Percentiles rank a stretch among this genome's conserved stretches.
Evolutionary conservation across 345 rosid species (phyloP).

Genomic region (Salix dunnii): DNA sequence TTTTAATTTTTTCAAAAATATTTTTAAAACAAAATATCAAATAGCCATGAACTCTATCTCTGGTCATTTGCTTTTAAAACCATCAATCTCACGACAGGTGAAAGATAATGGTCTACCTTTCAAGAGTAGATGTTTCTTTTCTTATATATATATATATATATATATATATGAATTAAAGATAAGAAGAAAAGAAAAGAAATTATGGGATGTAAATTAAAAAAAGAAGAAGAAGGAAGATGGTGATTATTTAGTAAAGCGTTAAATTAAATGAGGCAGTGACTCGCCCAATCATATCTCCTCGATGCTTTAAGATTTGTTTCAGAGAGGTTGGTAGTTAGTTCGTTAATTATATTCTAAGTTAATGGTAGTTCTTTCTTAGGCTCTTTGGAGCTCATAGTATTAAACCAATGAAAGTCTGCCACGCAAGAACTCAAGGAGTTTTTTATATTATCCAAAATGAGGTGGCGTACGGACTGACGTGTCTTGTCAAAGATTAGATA

Average conservation of each 20-base stretch:
- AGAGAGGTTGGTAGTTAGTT: not conserved
- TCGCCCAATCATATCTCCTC: not conserved
- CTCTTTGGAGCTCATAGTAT: not conserved
- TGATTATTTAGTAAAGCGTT: not conserved
- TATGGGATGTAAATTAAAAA: too few species aligned
- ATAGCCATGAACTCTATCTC: not conserved
- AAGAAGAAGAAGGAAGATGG: not conserved
- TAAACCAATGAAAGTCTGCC: not conserved
- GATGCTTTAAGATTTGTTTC: not conserved
- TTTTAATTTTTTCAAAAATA: too few species aligned
- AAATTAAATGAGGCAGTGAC: not conserved
- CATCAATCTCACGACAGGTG: not conserved
- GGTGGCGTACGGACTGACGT: not conserved
- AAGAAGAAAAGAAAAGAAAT: too few species aligned
- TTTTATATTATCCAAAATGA: not conserved
- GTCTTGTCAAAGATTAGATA: not conserved
- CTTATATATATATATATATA: not conserved
- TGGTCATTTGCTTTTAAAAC: not conserved
- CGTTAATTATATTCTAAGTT: slow-evolving; percentile 9
- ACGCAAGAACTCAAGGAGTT: not conserved
- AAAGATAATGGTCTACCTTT: not conserved
- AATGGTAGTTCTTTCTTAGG: not conserved
- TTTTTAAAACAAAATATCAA: too few species aligned
- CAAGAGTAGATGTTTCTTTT: not conserved
- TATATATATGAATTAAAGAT: too few species aligned